Evolutionary conservation across 805 yeast species (phyloP).

Genomic region (Metschnikowia lunata): DNA sequence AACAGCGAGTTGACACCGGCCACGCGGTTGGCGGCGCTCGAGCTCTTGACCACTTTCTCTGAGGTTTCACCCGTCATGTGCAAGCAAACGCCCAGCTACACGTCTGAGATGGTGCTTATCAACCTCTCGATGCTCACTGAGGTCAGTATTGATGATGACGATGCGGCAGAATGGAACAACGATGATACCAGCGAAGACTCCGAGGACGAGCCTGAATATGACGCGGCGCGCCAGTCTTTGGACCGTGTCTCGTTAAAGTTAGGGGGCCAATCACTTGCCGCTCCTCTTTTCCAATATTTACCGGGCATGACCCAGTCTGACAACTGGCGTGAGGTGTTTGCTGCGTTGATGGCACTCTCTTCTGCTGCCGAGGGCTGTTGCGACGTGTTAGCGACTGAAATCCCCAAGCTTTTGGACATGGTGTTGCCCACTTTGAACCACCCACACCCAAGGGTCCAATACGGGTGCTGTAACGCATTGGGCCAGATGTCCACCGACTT

Average conservation of each 20-base stretch:
- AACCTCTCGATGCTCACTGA: slow-evolving; percentile 87
- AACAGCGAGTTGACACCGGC: slow-evolving; percentile 73
- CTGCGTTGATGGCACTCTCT: slow-evolving; percentile 93
- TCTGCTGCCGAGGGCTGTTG: slow-evolving; percentile 97
- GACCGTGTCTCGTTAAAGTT: slow-evolving; percentile 84
- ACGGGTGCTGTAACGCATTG: slow-evolving; percentile 93
- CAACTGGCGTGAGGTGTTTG: slow-evolving; percentile 94
- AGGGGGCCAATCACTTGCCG: slow-evolving; percentile 79
- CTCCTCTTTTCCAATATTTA: slow-evolving; percentile 78
- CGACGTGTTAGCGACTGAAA: slow-evolving; percentile 78
- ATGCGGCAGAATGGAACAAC: slow-evolving; percentile 82
- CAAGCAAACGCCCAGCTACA: slow-evolving; percentile 67
- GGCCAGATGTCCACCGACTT: slow-evolving; percentile 98
- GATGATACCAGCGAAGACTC: slow-evolving; percentile 73
- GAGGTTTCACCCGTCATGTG: slow-evolving; percentile 97
- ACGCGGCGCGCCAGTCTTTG: slow-evolving; percentile 90
- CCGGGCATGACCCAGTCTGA: slow-evolving; percentile 75
- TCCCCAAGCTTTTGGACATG: slow-evolving; percentile 76
- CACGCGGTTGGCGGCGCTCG: slow-evolving; percentile 83
- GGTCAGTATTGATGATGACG: slow-evolving; percentile 84
- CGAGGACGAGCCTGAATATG: slow-evolving; percentile 76
- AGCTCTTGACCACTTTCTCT: slow-evolving; percentile 82
- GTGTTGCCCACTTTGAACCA: slow-evolving; percentile 82
- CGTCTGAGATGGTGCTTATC: slow-evolving; percentile 64
- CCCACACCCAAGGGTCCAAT: slow-evolving; percentile 90